A percentile compares a stretch with the other conserved stretches of the same genome.
These are phyloP conservation scores for Diplogelasinospora grovesii DNA, from an alignment of 495 filamentous ascomycete species.

Conservation along the genomic window DNA sequence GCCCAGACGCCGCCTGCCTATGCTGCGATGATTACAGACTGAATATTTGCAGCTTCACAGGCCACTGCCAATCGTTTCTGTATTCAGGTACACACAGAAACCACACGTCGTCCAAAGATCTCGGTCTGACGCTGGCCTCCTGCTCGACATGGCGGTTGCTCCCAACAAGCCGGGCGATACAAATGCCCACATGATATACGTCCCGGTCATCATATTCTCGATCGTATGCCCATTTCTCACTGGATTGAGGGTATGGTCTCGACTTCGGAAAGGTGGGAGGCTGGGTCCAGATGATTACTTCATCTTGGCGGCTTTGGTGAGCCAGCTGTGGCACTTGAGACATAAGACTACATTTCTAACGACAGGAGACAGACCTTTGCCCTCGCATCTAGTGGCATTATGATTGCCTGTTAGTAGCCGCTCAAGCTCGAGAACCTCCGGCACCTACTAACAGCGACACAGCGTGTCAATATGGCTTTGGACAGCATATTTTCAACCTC, in stretches of 20 bases:
- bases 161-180: constrained; percentile 6
- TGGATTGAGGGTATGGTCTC: constrained; percentile 19
- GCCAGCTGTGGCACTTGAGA: constrained; percentile 1
- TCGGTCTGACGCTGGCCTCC: neutral
- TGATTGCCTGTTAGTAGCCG: constrained; percentile 13
- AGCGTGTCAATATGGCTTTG: constrained; percentile 23
- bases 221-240: constrained; percentile 20
- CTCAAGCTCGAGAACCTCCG: neutral
- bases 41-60: neutral
- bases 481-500: constrained; percentile 15
- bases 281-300: constrained; percentile 25
- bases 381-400: constrained; percentile 20
- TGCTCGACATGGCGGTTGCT: neutral
- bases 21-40: neutral
- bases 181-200: constrained; percentile 17
- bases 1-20: neutral
- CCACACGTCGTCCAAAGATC: neutral
- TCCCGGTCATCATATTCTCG: constrained; percentile 18
- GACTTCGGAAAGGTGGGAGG: constrained; percentile 15
- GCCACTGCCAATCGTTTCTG: neutral
- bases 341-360: neutral
- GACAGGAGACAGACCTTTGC: constrained; percentile 11
- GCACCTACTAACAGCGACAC: neutral
- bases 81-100: neutral
- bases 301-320: constrained; percentile 23